These are phyloP conservation scores for Verticillium albo-atrum DNA, from an alignment of 2,329 filamentous ascomycete species.

Conservation along the genomic window DNA sequence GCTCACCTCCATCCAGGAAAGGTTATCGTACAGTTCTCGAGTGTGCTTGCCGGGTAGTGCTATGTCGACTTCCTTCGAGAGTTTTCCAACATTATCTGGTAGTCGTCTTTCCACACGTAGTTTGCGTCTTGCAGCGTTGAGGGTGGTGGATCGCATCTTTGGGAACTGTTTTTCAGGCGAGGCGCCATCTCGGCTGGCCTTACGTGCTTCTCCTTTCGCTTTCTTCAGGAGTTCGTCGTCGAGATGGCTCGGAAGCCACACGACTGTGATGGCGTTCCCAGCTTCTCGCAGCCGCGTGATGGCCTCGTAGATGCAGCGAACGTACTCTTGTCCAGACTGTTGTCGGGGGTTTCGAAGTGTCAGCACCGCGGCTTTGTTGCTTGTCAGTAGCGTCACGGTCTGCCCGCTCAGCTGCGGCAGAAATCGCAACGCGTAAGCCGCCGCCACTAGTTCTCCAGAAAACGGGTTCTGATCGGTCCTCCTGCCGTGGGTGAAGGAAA, in stretches of 20 bases:
- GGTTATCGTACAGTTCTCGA: constrained; percentile 11
- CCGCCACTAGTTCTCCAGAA: constrained; percentile 11
- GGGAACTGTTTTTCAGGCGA: not conserved
- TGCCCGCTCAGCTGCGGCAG: not conserved
- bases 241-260: not conserved
- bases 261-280: not conserved
- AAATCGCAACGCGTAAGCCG: constrained; percentile 1
- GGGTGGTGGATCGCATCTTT: not conserved
- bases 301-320: not conserved
- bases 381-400: not conserved
- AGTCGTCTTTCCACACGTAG: not conserved
- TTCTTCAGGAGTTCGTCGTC: not conserved
- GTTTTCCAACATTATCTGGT: constrained; percentile 10
- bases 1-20: constrained; percentile 13
- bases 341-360: not conserved
- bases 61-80: constrained; percentile 11
- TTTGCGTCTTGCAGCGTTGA: not conserved
- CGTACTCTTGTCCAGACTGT: not conserved
- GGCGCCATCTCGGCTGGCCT: not conserved
- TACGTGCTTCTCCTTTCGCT: too few relatives aligned
- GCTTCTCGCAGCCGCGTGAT: not conserved
- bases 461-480: constrained; percentile 14
- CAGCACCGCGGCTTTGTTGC: not conserved
- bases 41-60: constrained; percentile 13
- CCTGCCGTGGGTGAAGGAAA: constrained; percentile 12